Evolutionary conservation across 495 filamentous ascomycete genomes (phyloP), one percentile per base, ranked within the genome.

Genomic region (Articulospora tetracladia): DNA sequence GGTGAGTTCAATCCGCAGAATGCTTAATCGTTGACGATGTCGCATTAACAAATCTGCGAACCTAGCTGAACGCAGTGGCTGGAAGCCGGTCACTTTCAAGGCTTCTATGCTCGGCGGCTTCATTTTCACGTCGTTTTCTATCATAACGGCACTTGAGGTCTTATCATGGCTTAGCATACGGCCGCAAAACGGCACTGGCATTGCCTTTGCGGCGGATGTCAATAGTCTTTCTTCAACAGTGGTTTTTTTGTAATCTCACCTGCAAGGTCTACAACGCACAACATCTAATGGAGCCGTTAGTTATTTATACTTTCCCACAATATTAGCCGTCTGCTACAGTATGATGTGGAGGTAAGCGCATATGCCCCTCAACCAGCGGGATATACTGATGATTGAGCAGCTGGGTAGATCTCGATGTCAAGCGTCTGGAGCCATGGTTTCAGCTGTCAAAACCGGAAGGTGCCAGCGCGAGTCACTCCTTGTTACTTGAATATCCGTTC

Each of bases 401-500:
- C 49, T 72, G 71, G 69, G 69, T 81, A 2, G 77, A 79, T 62
- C 61, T 78, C 0, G 74, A 81, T 58, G 60, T 70, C 1, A 76
- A 77, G 60, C 70, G 77, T 6, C 65, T 81, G 19, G 76, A 81
- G 51, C 76, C 77, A 4, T 81, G 68, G 60, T 72, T 74, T 28
- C 77, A 81, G 53, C 64, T 81, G 0, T 78, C 75, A 1, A 72
- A 70, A 2, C 27, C 55, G 0, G 68, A 68, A 1, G 78, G 78
- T 6, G 76, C 77, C 6, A 32, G 30, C 1, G 74, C 67, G 0
- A 57, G 63, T 28, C 55, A 78, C 24, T 79, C 78, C 0, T 24
- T 83, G 1, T 55, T 78, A 0, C 63, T 83, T 0, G 65, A 76
- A 20, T 83, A 83, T 60, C 77, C 77, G 0, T 76, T 75, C 27